A percentile compares a stretch with the other conserved stretches of the same genome.
Conservation (phyloP, 1,284 basidiomycete genomes). For the Cutaneotrichosporon dermatis region DNA sequence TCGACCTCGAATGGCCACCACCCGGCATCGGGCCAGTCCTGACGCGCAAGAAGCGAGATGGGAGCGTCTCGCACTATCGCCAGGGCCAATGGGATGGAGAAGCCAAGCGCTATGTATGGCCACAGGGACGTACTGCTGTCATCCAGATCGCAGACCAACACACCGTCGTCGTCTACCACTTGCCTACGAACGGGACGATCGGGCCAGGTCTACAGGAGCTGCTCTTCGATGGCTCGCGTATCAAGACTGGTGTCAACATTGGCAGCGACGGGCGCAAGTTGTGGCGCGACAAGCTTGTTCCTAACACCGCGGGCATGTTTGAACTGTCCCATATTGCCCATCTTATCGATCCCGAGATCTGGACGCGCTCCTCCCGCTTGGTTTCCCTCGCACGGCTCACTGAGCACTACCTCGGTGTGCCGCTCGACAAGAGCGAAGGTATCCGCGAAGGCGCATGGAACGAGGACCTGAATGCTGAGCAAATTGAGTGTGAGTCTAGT, state of each 20-base stretch:
- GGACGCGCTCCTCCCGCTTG: constrained; percentile 26
- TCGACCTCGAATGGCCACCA: constrained; percentile 46
- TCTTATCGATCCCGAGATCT: constrained; percentile 33
- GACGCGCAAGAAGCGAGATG: not conserved
- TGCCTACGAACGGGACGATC: constrained; percentile 20
- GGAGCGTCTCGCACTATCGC: not conserved
- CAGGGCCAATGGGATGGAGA: constrained; percentile 14
- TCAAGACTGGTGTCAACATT: constrained; percentile 47
- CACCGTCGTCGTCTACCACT: constrained; percentile 45
- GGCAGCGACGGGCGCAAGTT: constrained; percentile 46
- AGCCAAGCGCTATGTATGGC: constrained; percentile 14
- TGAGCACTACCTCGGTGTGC: constrained; percentile 35
- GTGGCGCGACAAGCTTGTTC: constrained; percentile 33
- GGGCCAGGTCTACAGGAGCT: constrained; percentile 30
- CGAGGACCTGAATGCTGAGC: constrained; percentile 24
- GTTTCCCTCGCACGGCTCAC: constrained; percentile 43
- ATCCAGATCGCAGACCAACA: constrained; percentile 46
- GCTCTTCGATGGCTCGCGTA: constrained; percentile 31
- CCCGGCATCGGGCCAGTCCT: constrained; percentile 11
- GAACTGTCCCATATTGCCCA: constrained; percentile 45
- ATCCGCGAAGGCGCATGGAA: constrained; percentile 45
- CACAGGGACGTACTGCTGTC: constrained; percentile 40
- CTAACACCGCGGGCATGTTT: constrained; percentile 23
- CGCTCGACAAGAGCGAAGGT: constrained; percentile 32
- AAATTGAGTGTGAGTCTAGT: constrained; percentile 42